Percentiles rank a stretch among this genome's conserved stretches.
phyloP scores from a whole-genome alignment of 345 rosid genomes.

The Pistacia vera region DNA sequence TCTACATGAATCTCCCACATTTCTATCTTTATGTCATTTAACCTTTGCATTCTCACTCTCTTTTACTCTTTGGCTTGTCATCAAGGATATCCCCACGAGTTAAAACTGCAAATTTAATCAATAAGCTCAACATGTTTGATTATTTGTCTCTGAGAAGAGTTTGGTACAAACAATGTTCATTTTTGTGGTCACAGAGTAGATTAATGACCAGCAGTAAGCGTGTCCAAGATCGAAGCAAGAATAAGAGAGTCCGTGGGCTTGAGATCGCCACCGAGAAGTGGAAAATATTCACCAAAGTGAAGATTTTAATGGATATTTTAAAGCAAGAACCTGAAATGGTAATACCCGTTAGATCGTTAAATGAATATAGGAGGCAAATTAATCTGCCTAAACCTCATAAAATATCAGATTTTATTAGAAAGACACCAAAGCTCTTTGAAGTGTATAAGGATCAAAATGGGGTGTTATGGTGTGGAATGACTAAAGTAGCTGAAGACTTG shows the following conservation, averaged over 20 bases:
- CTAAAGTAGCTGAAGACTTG: conserved; percentile 59
- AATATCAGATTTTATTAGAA: conserved; percentile 63
- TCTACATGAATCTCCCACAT: neutral
- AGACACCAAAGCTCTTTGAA: conserved; percentile 78
- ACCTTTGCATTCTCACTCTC: neutral
- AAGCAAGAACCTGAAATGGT: conserved; percentile 78
- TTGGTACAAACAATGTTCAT: conserved; percentile 15
- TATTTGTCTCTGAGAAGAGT: conserved; percentile 40
- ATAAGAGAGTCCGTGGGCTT: conserved; percentile 68
- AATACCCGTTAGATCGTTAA: conserved; percentile 54
- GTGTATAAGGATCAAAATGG: conserved; percentile 78
- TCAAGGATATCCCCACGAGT: neutral
- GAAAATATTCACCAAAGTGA: conserved; percentile 62
- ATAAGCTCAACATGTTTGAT: conserved; percentile 36
- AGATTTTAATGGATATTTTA: conserved; percentile 64
- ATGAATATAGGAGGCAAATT: conserved; percentile 53
- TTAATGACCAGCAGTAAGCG: conserved; percentile 76
- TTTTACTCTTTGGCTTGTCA: neutral
- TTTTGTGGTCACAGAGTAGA: conserved; percentile 44
- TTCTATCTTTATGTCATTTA: neutral
- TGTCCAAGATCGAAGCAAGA: conserved; percentile 75
- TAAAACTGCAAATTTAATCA: conserved; percentile 15
- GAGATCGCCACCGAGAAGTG: conserved; percentile 77
- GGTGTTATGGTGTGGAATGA: conserved; percentile 80
- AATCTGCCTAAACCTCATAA: conserved; percentile 71